Evolutionary conservation across 2,329 filamentous ascomycete species (phyloP).

Genomic region (Ophiostoma australiae): DNA sequence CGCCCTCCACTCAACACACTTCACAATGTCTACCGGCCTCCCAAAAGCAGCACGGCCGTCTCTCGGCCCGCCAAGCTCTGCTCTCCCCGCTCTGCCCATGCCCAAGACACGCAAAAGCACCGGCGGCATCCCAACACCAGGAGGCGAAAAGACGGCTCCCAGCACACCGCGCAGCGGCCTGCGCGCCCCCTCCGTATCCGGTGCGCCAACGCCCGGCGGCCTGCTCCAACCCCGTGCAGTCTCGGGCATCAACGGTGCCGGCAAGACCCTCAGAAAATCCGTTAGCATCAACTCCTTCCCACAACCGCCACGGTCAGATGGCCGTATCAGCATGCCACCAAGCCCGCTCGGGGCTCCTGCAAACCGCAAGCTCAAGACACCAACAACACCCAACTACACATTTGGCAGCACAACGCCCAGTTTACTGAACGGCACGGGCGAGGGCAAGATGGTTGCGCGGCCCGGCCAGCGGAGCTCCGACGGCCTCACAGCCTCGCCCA

Average conservation of each 20-base stretch:
- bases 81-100: slow-evolving; percentile 69
- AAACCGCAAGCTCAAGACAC: slow-evolving; percentile 51
- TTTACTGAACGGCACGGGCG: slow-evolving; percentile 71
- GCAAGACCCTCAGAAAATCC: slow-evolving; percentile 73
- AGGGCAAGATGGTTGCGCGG: slow-evolving; percentile 66
- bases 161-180: slow-evolving; percentile 41
- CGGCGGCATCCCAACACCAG: slow-evolving; percentile 38
- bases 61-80: slow-evolving; percentile 64
- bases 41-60: slow-evolving; percentile 64
- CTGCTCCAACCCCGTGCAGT: slow-evolving; percentile 54
- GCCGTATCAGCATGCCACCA: slow-evolving; percentile 57
- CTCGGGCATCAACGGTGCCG: slow-evolving; percentile 52
- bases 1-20: not conserved
- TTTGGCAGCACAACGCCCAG: slow-evolving; percentile 58
- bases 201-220: slow-evolving; percentile 32
- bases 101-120: slow-evolving; percentile 67
- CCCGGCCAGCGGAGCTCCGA: slow-evolving; percentile 64
- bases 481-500: slow-evolving; percentile 70
- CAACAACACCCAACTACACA: slow-evolving; percentile 50
- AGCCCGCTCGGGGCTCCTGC: slow-evolving; percentile 51
- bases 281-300: slow-evolving; percentile 94
- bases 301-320: slow-evolving; percentile 70
- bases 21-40: slow-evolving; percentile 54
- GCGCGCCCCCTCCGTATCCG: slow-evolving; percentile 26
- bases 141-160: slow-evolving; percentile 51